A percentile compares a stretch with the other conserved stretches of the same genome.
These are phyloP conservation scores for Malassezia yamatoensis DNA, from an alignment of 1,284 basidiomycete species.

Conservation along the genomic window DNA sequence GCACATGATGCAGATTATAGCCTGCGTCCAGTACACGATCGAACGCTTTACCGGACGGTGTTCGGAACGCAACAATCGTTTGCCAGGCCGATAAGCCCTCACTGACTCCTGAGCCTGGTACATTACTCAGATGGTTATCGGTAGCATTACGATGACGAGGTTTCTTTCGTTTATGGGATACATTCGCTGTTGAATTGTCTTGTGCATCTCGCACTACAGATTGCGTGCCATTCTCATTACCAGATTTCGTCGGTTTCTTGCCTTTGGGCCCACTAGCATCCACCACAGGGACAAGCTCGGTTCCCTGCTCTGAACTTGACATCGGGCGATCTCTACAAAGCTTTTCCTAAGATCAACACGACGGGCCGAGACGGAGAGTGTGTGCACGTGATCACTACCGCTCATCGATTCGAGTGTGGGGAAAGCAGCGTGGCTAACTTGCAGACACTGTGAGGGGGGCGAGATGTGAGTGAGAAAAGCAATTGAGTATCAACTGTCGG, in stretches of 20 bases:
- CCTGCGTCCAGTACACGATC: slow-evolving; percentile 14
- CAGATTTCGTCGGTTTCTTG: neutral
- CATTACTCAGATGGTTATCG: neutral
- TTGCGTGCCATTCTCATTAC: neutral
- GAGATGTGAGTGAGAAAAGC: too few relatives aligned
- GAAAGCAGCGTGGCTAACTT: too few relatives aligned
- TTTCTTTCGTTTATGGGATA: neutral
- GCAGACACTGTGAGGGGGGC: too few relatives aligned
- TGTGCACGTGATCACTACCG: too few relatives aligned
- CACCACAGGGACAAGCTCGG: too few relatives aligned
- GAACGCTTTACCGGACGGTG: slow-evolving; percentile 11
- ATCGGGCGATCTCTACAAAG: too few relatives aligned
- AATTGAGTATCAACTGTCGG: too few relatives aligned
- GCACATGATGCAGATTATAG: slow-evolving; percentile 4
- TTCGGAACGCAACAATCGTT: slow-evolving; percentile 16
- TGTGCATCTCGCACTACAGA: too few relatives aligned
- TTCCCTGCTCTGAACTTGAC: too few relatives aligned
- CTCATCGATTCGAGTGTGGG: too few relatives aligned
- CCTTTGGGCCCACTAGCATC: neutral
- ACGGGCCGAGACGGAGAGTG: too few relatives aligned
- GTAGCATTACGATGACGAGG: neutral
- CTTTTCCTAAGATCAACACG: too few relatives aligned
- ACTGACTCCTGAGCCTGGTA: neutral
- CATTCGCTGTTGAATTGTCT: neutral
- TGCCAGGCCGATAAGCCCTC: slow-evolving; percentile 2